These are phyloP conservation scores for Pugionium cornutum DNA, from an alignment of 345 rosid genomes.

Conservation along the genomic window DNA sequence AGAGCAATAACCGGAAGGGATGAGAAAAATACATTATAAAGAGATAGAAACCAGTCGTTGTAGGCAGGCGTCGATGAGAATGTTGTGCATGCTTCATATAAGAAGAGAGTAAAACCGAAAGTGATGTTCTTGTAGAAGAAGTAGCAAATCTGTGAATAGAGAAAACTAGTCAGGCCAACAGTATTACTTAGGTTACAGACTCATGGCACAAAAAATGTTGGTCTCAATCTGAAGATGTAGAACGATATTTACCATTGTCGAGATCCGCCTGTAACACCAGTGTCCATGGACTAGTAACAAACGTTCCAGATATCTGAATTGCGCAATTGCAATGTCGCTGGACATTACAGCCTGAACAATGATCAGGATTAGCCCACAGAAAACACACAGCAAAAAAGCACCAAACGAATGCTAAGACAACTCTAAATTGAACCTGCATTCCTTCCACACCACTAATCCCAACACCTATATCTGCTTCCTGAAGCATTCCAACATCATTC, in stretches of 20 bases:
- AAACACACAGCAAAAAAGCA: not conserved
- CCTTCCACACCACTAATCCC: constrained; percentile 90
- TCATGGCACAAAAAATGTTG: constrained; percentile 9
- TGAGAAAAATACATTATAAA: constrained; percentile 74
- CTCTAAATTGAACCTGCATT: constrained; percentile 69
- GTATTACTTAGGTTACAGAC: constrained; percentile 1
- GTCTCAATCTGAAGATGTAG: not conserved
- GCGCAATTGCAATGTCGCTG: constrained; percentile 58
- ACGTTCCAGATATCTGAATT: constrained; percentile 81
- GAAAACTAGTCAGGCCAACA: constrained; percentile 21
- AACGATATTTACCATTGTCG: constrained; percentile 65
- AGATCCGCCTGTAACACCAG: constrained; percentile 91
- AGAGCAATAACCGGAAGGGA: constrained; percentile 70
- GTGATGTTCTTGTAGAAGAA: constrained; percentile 92
- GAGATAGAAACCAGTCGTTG: constrained; percentile 83
- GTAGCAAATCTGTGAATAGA: constrained; percentile 77
- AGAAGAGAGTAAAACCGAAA: constrained; percentile 74
- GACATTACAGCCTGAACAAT: constrained; percentile 59
- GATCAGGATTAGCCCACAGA: constrained; percentile 5
- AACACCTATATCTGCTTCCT: constrained; percentile 53
- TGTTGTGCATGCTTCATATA: constrained; percentile 69
- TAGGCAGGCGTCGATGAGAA: constrained; percentile 80
- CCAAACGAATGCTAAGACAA: not conserved
- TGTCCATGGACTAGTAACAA: constrained; percentile 96
- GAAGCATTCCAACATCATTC: constrained; percentile 99